Percentiles rank a stretch among this genome's conserved stretches.
phyloP scores from a whole-genome alignment of 2,329 filamentous ascomycete genomes.

The Pseudogymnoascus destructans region DNA sequence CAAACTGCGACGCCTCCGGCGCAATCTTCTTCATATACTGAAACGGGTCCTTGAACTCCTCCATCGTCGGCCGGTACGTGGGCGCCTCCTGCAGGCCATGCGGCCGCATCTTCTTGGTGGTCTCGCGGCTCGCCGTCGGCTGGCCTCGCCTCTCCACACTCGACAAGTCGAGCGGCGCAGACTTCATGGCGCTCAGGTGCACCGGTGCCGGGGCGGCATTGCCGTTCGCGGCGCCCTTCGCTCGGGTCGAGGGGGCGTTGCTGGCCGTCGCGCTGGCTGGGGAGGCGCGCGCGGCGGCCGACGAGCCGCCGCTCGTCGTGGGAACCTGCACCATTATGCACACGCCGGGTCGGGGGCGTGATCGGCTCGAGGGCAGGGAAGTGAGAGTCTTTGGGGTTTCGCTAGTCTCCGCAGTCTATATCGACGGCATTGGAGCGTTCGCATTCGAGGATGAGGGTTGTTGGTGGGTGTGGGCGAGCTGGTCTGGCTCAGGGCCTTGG shows the following conservation, averaged over 20 bases:
- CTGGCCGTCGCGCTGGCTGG: constrained; percentile 20
- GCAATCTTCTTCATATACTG: constrained; percentile 88
- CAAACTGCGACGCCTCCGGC: constrained; percentile 73
- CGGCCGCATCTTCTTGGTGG: constrained; percentile 62
- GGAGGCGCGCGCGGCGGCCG: constrained; percentile 22
- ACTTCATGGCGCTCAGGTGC: constrained; percentile 26
- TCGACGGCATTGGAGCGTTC: not conserved
- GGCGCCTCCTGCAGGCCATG: constrained; percentile 83
- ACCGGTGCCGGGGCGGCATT: constrained; percentile 24
- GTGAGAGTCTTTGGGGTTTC: not conserved
- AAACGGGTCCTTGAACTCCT: constrained; percentile 90
- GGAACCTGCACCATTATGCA: constrained; percentile 25
- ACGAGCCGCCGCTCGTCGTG: constrained; percentile 18
- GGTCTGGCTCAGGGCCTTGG: not conserved
- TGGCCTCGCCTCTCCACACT: constrained; percentile 88
- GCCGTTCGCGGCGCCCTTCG: constrained; percentile 20
- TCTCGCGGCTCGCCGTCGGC: constrained; percentile 61
- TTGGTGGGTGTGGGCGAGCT: not conserved
- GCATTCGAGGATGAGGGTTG: not conserved
- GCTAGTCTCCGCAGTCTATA: not conserved
- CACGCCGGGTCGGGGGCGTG: constrained; percentile 6
- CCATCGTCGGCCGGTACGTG: constrained; percentile 76
- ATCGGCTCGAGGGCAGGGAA: not conserved
- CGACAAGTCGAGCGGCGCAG: constrained; percentile 59
- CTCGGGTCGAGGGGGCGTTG: constrained; percentile 19